Base-by-base conservation (phyloP, 2,329 filamentous ascomycete species). In the Elsinoe arachidis region DNA sequence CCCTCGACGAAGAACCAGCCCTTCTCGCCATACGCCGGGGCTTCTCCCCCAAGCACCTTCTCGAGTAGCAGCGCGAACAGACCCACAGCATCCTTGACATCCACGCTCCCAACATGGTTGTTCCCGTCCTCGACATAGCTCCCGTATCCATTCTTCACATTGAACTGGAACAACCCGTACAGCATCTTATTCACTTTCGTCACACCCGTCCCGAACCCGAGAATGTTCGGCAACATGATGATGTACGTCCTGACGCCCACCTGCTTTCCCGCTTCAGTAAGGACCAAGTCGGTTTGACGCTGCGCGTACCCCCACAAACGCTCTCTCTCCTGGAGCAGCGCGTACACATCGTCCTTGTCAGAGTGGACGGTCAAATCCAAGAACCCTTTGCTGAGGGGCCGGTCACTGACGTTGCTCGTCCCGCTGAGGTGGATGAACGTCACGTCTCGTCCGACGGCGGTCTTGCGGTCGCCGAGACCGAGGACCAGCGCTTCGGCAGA, bases 381-480 rank as follows among this genome's bases (percentile, higher is more conserved):
- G 11, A 51, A 19, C 15, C 47, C 47, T 23, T 30, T n/a, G 15
- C 26, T 35, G 47, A 52, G 4, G 47, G 47, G 47, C 2, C 47
- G 47, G 14, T 52, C 26, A 12, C 47, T 30, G 33, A 52, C 35
- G 30, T 52, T 35, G 26, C 26, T 52, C 2, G 11, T n/a, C 23
- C 47, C 47, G 14, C 12, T 35, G 14, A 37, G 26, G 30, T 52
- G 47, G 26, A 52, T 52, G 23, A 35, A 52, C 4, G 46, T 51
- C 21, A 51, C 46, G 11, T 51, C 46, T 3, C 21, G 21, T 4
- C 11, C 46, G 7, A 26, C 4, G 5, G 4, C 10, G 30, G 21
- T 17, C 46, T 51, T 51, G n/a, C 46, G 46, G 23, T 51, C 46
- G 4, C 9, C 46, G 26, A 51, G 46, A 15, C 46, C 46, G 46